Base-by-base conservation (phyloP, 139 green algal genomes). In the Gonium pectorale region DNA sequence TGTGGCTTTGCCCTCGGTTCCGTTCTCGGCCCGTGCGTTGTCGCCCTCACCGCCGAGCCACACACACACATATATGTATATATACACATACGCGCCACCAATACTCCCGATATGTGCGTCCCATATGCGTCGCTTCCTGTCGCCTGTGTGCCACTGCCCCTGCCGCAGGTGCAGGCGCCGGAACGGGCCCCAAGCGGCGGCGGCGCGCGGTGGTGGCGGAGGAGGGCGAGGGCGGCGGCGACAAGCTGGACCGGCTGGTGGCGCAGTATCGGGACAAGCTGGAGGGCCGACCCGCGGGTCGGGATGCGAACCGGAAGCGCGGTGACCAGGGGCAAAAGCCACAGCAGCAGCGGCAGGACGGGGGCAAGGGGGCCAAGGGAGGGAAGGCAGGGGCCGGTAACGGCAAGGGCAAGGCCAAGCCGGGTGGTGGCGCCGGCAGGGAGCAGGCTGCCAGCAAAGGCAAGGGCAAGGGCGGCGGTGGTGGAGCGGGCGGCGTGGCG, bases 241-340 rank as follows among this genome's bases (percentile, higher is more conserved):
- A 93, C 70, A 54, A 51, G 0, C 81, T 94, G 24, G 92, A 95
- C 67, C 38, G 24, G 8, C 56, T 94, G 41, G 87, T 73, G 26
- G 74, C 69, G 51, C 49, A 86, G 31, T 90, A 89, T 51, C 89
- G 89, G 70, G n/a, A 41, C 24, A 86, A 90, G 43, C 60, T 91
- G 27, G 90, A 88, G 73, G 90, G 88, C 60, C 29, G n/a, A 41
- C 38, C 43, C 26, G 49, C 67, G 79, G 38, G 24, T 1, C 37
- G 11, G 8, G n/a, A 67, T 40, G n/a, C 6, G 17, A 54, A 13
- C 1, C 19, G 33, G 9, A 56, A 81, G 54, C 22, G 31, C 13
- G 21, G 26, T 33, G 13, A 7, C 2, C 27, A 35, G 59, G 17
- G 40, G 38, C 73, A 81, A 51, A 40, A 67, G 72, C 43, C 41